Base-by-base conservation (phyloP, 1,284 basidiomycete genomes). In the Ceratobasidium sp. region DNA sequence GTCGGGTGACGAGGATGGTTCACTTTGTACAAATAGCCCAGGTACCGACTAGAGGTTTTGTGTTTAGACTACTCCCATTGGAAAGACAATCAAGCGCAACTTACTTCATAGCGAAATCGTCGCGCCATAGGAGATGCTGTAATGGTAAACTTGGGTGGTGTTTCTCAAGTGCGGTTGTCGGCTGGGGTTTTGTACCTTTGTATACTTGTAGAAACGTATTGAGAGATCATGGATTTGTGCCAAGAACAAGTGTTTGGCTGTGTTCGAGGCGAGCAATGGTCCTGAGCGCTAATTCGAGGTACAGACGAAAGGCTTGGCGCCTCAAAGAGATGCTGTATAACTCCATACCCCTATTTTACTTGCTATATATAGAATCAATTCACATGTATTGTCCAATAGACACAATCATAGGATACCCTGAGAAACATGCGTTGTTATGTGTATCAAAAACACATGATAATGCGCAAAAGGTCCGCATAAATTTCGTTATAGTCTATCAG, bases 11-110 rank as follows among this genome's bases (percentile, higher is more conserved):
- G 84, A 79, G 73, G 85, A 84, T 23, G 75, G 68, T 7, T 80
- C 75, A 42, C 46, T 68, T 68, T 87, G 86, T 9, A 82, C 68
- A 77, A 88, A 88, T 79, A 85, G 86, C 15, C 85, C 86, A 57
- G 83, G 79, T 38, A 86, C 81, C 20, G 82, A 73, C 86, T 87
- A 13, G 28, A 12, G 13, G 23, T 71, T 26, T 46, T 62, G 10
- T 66, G 20, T 9, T 50, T 23, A 15, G 12, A 28, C 44, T 9
- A 28, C n/a, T 44, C n/a, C 44, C 20, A 56, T 40, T 28, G 10
- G 48, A 10, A 66, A 42, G 46, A 28, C 13, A 23, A 38, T 33
- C 38, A 28, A 28, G 57, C 10, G 20, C 9, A 52, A 69, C 52
- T 54, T 73, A 59, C 70, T 44, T 73, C 42, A 44, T 73, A 73